Base-by-base conservation (phyloP, 345 rosid species). In the Ailanthus altissimus region DNA sequence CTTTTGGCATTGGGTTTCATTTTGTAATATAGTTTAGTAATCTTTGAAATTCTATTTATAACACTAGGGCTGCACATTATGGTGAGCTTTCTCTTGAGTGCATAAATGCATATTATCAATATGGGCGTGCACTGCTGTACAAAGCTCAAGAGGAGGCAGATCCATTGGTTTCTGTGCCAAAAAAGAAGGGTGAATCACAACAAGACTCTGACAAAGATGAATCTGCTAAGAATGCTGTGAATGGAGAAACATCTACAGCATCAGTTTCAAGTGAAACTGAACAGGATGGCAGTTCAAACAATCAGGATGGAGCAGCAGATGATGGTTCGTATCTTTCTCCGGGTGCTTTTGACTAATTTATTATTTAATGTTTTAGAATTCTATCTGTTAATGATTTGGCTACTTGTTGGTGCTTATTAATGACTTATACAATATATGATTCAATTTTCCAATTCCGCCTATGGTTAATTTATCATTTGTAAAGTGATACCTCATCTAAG, bases 101-200 rank as follows among this genome's bases (percentile, higher is more conserved):
- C 49, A 57, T 89, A 20, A 85, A 83, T 36, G 88, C 97, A 0
- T 94, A 92, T 83, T 92, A 90, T 81, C 89, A 85, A 40, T 96
- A 92, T 80, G 99, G 98, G 61, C 87, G 88, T 70, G 92, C 97
- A 1, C 83, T 96, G 15, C 77, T 94, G 72, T 91, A 86, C 72
- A 94, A 94, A 85, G 98, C 97, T 77, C 97, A 92, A 63, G 97
- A 93, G 77, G 97, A 94, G 87, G 85, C 95, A 68, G 99, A 91
- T 88, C 97, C 97, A 21, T 75, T 92, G 81, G 99, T 82, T 71
- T 62, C 85, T 77, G 81, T 94, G 73, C 90, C 98, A 0, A 88
- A 90, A 84, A 93, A 88, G 85, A 94, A 88, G 32, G 82, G 60
- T 73, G 88, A 83, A 70, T 73, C 82, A 63, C 81, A 74, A 58